Evolutionary conservation across 2,329 filamentous ascomycete genomes (phyloP).

Genomic region (Colletotrichum salicis): DNA sequence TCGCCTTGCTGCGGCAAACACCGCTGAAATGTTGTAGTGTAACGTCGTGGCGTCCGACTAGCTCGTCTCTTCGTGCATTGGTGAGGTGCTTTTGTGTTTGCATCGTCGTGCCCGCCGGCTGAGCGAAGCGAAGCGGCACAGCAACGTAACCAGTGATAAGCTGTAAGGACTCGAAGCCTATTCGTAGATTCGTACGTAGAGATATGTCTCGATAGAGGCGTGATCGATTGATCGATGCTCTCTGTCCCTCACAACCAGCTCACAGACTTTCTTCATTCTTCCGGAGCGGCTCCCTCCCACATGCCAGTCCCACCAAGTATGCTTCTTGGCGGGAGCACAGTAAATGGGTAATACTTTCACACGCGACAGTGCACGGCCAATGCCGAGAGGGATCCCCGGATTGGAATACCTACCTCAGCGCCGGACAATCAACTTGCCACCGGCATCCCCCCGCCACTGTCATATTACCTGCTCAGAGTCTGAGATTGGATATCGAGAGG

Average conservation of each 20-base stretch:
- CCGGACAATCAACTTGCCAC: conserved; percentile 15
- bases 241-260: background rate
- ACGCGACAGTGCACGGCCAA: conserved; percentile 1
- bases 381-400: conserved; percentile 7
- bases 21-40: background rate
- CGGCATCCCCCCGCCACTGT: conserved; percentile 14
- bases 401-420: background rate
- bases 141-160: conserved; percentile 1
- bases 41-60: background rate
- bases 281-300: conserved; percentile 9
- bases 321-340: background rate
- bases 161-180: background rate
- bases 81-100: background rate
- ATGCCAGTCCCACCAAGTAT: conserved; percentile 10
- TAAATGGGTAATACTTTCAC: background rate
- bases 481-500: background rate
- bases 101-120: background rate
- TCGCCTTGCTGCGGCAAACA: background rate
- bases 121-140: background rate
- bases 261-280: background rate
- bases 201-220: background rate
- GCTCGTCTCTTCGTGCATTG: background rate
- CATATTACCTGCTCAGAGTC: background rate
- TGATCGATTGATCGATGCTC: background rate
- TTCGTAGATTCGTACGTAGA: background rate